Percentiles rank a stretch among this genome's conserved stretches.
phyloP scores from a whole-genome alignment of 192 early-diverging fungal species.

The Glomus cerebriforme region DNA sequence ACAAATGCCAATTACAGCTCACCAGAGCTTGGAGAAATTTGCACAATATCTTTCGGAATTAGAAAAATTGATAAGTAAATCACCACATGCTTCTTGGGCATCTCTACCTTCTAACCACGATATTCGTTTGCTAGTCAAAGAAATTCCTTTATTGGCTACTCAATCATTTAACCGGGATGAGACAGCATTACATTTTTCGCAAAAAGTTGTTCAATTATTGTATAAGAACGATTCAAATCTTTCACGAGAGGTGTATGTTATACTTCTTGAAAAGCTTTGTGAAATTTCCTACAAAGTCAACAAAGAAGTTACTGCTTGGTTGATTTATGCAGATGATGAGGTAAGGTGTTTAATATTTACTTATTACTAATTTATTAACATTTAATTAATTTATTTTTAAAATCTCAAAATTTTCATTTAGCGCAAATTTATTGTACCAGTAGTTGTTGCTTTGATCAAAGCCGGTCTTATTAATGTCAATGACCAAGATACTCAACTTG shows the following conservation, averaged over 20 bases:
- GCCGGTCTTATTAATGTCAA: slow-evolving; percentile 71
- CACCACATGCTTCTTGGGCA: slow-evolving; percentile 54
- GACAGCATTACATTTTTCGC: slow-evolving; percentile 81
- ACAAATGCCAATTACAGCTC: slow-evolving; percentile 43
- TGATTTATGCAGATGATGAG: slow-evolving; percentile 93
- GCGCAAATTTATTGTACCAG: slow-evolving; percentile 88
- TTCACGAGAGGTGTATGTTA: slow-evolving; percentile 79
- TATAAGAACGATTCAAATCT: slow-evolving; percentile 78
- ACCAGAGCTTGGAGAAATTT: slow-evolving; percentile 64
- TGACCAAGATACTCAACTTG: slow-evolving; percentile 91
- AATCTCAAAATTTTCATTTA: neutral
- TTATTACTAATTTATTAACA: neutral
- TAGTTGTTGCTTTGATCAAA: slow-evolving; percentile 80
- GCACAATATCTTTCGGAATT: slow-evolving; percentile 70
- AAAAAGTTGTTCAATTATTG: slow-evolving; percentile 84
- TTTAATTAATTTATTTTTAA: neutral
- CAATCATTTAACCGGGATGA: slow-evolving; percentile 78
- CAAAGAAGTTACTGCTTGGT: slow-evolving; percentile 88
- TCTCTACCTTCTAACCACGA: slow-evolving; percentile 80
- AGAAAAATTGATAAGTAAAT: slow-evolving; percentile 70
- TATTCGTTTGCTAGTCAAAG: slow-evolving; percentile 68
- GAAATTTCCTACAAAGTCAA: slow-evolving; percentile 78
- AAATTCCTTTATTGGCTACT: slow-evolving; percentile 72
- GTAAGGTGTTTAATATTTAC: neutral
- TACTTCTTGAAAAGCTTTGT: slow-evolving; percentile 82